Conservation (phyloP, 306 rosid genomes). For the Rubus idaeus region DNA sequence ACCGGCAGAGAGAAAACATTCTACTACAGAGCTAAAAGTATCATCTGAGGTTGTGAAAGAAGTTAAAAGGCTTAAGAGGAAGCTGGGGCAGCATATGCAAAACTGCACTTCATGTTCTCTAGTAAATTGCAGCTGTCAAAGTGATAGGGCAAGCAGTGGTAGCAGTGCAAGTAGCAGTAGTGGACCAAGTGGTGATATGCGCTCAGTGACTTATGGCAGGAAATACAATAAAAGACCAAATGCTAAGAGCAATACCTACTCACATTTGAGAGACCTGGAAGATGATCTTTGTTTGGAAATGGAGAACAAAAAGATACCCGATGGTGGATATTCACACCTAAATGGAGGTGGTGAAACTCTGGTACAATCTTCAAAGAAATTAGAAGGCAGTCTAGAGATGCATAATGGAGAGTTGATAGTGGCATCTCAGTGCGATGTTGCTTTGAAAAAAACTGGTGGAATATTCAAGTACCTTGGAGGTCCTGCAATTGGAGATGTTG, state of each 20-base stretch:
- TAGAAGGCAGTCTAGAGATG: conserved; percentile 33
- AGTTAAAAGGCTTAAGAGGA: conserved; percentile 92
- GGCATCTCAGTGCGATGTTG: conserved; percentile 40
- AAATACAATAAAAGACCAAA: conserved; percentile 53
- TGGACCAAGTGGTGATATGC: conserved; percentile 30
- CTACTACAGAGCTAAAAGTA: conserved; percentile 66
- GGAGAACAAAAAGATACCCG: conserved; percentile 37
- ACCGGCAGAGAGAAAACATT: conserved; percentile 49
- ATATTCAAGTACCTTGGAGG: conserved; percentile 82
- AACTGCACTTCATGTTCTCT: conserved; percentile 83
- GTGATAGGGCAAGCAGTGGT: conserved; percentile 97
- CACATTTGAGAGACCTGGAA: conserved; percentile 47
- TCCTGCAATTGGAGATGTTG: conserved; percentile 55
- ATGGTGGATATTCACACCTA: conserved; percentile 30
- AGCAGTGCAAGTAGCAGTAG: conserved; percentile 89
- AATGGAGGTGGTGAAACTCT: conserved; percentile 26
- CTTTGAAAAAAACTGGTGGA: conserved; percentile 64
- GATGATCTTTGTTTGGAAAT: conserved; percentile 36
- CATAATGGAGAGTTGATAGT: conserved; percentile 27
- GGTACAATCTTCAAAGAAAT: conserved; percentile 21
- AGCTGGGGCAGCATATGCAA: conserved; percentile 63
- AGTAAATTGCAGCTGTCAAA: conserved; percentile 94
- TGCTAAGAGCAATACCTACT: conserved; percentile 38
- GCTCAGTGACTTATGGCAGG: conserved; percentile 46
- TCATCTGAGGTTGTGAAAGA: conserved; percentile 92